Conservation (phyloP, 2,329 filamentous ascomycete genomes). For the Blastomyces gilchristii region DNA sequence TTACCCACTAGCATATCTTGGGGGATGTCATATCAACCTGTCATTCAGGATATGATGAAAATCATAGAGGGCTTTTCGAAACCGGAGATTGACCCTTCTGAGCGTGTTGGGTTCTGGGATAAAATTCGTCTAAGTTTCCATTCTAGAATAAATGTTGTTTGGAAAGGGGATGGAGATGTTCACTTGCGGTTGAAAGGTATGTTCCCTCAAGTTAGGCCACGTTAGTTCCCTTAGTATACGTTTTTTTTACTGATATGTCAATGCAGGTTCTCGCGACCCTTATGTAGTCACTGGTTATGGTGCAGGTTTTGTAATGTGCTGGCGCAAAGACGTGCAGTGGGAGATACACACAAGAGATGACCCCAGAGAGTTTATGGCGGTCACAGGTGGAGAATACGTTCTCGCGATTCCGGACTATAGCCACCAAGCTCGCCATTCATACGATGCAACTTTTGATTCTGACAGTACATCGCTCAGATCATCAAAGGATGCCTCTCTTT, state of each 20-base stretch:
- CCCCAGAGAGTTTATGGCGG: constrained; percentile 86
- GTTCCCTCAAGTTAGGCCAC: constrained; percentile 4
- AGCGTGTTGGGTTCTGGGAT: constrained; percentile 95
- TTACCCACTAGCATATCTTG: constrained; percentile 89
- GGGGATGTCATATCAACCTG: constrained; percentile 95
- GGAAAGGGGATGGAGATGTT: constrained; percentile 93
- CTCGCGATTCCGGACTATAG: constrained; percentile 91
- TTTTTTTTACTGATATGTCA: constrained; percentile 6
- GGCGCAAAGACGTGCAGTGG: constrained; percentile 87
- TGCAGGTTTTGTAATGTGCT: constrained; percentile 95
- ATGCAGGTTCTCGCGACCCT: constrained; percentile 64
- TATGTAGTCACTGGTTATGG: constrained; percentile 88
- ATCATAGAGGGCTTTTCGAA: constrained; percentile 96
- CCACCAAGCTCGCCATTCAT: constrained; percentile 64
- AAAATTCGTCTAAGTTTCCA: constrained; percentile 93
- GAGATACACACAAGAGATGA: constrained; percentile 76
- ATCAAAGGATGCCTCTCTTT: constrained; percentile 51
- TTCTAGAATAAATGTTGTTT: constrained; percentile 75
- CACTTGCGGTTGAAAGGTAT: constrained; percentile 81
- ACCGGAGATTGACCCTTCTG: constrained; percentile 83
- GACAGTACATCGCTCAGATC: constrained; percentile 54
- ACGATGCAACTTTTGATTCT: constrained; percentile 39
- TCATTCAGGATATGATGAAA: constrained; percentile 99
- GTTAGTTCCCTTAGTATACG: constrained; percentile 4
- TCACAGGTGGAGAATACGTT: constrained; percentile 91